Evolutionary conservation across 2,329 filamentous ascomycete genomes (phyloP).

Genomic region (Nectriaceae sp.): DNA sequence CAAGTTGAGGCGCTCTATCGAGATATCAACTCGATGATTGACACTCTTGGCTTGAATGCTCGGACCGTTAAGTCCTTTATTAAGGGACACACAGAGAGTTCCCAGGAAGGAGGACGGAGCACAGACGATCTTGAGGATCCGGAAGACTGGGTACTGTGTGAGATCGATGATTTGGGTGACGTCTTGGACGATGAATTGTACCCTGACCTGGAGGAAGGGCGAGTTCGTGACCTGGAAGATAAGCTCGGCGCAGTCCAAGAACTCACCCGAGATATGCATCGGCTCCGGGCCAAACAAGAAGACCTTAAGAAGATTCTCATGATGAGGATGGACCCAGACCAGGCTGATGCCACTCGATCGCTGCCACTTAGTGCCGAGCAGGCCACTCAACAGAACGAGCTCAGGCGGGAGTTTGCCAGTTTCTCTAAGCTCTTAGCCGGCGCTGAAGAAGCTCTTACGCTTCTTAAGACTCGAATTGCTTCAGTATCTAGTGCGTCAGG

Average conservation of each 20-base stretch:
- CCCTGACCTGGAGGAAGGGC: slow-evolving; percentile 65
- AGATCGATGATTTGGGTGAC: slow-evolving; percentile 68
- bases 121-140: slow-evolving; percentile 69
- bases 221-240: slow-evolving; percentile 66
- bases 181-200: slow-evolving; percentile 66
- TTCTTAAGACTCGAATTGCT: slow-evolving; percentile 79
- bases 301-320: slow-evolving; percentile 78
- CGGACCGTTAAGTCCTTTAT: slow-evolving; percentile 67
- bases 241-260: slow-evolving; percentile 71
- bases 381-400: slow-evolving; percentile 77
- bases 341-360: slow-evolving; percentile 62
- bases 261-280: slow-evolving; percentile 68
- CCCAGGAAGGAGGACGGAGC: slow-evolving; percentile 55
- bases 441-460: slow-evolving; percentile 75
- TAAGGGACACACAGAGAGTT: slow-evolving; percentile 63
- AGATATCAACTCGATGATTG: slow-evolving; percentile 92
- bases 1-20: slow-evolving; percentile 71
- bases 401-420: slow-evolving; percentile 73
- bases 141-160: slow-evolving; percentile 73
- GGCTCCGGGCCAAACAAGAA: slow-evolving; percentile 73
- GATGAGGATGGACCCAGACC: slow-evolving; percentile 67
- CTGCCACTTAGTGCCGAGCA: slow-evolving; percentile 85
- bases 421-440: slow-evolving; percentile 76
- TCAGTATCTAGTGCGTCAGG: slow-evolving; percentile 52
- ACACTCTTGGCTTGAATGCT: slow-evolving; percentile 84